phyloP scores from a whole-genome alignment of 2,329 filamentous ascomycete genomes.

The Diaporthe longicolla region DNA sequence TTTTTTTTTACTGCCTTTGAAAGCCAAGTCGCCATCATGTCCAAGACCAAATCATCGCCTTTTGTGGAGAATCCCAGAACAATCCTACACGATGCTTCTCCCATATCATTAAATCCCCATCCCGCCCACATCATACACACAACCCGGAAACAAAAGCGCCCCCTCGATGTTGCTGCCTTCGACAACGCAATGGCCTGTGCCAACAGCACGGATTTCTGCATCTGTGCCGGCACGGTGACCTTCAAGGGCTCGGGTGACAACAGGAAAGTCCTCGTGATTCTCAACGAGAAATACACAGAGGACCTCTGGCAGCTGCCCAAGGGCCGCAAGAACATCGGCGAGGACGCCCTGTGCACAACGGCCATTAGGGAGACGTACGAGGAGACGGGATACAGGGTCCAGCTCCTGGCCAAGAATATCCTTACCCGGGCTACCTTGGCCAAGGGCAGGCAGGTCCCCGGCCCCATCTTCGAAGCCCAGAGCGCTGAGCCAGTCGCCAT shows the following conservation, averaged over 20 bases:
- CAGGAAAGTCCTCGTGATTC: constrained; percentile 59
- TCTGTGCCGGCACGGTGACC: constrained; percentile 63
- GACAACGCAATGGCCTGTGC: constrained; percentile 54
- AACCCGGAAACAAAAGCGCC: not conserved
- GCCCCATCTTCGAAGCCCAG: constrained; percentile 36
- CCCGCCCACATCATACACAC: not conserved
- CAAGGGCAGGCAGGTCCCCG: constrained; percentile 30
- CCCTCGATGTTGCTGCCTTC: constrained; percentile 49
- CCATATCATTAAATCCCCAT: not conserved
- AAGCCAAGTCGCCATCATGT: constrained; percentile 1
- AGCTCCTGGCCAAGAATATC: constrained; percentile 56
- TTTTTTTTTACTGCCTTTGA: not conserved
- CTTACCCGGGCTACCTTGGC: constrained; percentile 58
- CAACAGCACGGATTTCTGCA: constrained; percentile 58
- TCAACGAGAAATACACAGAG: constrained; percentile 55
- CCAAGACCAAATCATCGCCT: constrained; percentile 14
- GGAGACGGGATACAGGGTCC: constrained; percentile 61
- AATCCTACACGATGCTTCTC: not conserved
- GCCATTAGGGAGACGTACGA: constrained; percentile 64
- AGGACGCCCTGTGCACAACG: constrained; percentile 55
- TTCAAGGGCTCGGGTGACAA: constrained; percentile 53
- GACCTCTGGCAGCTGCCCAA: constrained; percentile 63
- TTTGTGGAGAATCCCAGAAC: constrained; percentile 10
- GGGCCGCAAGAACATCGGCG: constrained; percentile 63
- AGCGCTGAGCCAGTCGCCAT: constrained; percentile 56